Conservation (phyloP, 2,329 filamentous ascomycete genomes). For the Magnaporthiopsis incrustans region DNA sequence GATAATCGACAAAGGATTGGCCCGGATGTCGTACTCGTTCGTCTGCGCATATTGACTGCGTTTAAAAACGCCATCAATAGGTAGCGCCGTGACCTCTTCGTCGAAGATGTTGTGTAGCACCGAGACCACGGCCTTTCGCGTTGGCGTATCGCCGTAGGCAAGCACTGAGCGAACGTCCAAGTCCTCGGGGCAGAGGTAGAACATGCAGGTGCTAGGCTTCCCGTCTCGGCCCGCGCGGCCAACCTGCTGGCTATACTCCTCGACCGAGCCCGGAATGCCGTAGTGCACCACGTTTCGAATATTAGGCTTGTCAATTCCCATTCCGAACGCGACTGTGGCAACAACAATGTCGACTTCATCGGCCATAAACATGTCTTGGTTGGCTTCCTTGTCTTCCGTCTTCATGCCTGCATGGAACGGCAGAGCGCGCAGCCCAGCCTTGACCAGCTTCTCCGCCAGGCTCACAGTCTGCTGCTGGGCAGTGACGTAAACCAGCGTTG, state of each 20-base stretch:
- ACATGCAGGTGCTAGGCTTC: conserved; percentile 43
- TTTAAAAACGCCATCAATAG: conserved; percentile 35
- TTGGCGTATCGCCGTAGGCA: conserved; percentile 51
- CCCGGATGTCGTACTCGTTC: conserved; percentile 44
- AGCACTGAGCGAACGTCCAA: conserved; percentile 52
- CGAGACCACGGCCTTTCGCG: conserved; percentile 34
- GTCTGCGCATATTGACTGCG: conserved; percentile 35
- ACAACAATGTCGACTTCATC: conserved; percentile 37
- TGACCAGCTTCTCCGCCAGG: conserved; percentile 23
- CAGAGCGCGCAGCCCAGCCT: conserved; percentile 26
- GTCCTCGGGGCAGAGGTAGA: conserved; percentile 41
- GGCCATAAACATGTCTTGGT: conserved; percentile 46
- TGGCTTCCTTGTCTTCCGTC: conserved; percentile 30
- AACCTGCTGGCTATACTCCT: conserved; percentile 51
- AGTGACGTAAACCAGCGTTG: conserved; percentile 55
- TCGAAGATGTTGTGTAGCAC: conserved; percentile 46
- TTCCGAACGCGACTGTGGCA: conserved; percentile 51
- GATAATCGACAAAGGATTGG: conserved; percentile 40
- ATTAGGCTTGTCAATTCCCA: conserved; percentile 50
- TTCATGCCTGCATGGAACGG: conserved; percentile 45
- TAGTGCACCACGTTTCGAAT: conserved; percentile 49
- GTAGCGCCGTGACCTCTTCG: conserved; percentile 20
- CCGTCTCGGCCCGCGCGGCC: conserved; percentile 49
- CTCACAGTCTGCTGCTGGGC: conserved; percentile 41
- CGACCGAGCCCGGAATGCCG: conserved; percentile 41